Evolutionary conservation across 768 basidiomycete genomes (phyloP).

Genomic region (Russula compacta): DNA sequence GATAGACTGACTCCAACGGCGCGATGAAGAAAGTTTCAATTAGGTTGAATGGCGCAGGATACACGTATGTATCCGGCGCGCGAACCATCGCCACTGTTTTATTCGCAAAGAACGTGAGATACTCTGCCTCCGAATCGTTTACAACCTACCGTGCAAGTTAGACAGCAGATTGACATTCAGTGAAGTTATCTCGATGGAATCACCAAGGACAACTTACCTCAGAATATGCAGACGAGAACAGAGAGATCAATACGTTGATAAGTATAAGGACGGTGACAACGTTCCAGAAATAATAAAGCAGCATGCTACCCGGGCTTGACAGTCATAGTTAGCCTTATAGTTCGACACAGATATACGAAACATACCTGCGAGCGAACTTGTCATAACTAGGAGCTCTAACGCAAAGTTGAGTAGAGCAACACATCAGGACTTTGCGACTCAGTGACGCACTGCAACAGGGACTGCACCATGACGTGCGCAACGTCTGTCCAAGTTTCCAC

Average conservation of each 20-base stretch:
- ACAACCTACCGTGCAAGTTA: constrained; percentile 45
- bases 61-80: constrained; percentile 76
- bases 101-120: constrained; percentile 80
- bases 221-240: constrained; percentile 87
- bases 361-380: constrained; percentile 17
- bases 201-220: constrained; percentile 44
- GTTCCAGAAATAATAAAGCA: constrained; percentile 83
- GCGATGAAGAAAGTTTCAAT: constrained; percentile 72
- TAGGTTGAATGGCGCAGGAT: constrained; percentile 90
- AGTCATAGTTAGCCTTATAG: not conserved
- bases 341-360: not conserved
- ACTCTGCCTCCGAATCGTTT: constrained; percentile 82
- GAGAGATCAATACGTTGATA: constrained; percentile 90
- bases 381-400: constrained; percentile 7
- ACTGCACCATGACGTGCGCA: constrained; percentile 65
- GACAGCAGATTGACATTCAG: not conserved
- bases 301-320: constrained; percentile 45
- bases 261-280: constrained; percentile 74
- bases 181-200: not conserved
- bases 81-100: constrained; percentile 82
- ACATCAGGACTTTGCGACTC: not conserved
- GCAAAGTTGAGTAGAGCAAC: not conserved
- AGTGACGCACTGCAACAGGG: constrained; percentile 59
- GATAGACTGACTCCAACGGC: constrained; percentile 67
- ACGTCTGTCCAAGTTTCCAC: constrained; percentile 25